Conservation (phyloP, 75 land plant genomes). For the Pinus taeda region DNA sequence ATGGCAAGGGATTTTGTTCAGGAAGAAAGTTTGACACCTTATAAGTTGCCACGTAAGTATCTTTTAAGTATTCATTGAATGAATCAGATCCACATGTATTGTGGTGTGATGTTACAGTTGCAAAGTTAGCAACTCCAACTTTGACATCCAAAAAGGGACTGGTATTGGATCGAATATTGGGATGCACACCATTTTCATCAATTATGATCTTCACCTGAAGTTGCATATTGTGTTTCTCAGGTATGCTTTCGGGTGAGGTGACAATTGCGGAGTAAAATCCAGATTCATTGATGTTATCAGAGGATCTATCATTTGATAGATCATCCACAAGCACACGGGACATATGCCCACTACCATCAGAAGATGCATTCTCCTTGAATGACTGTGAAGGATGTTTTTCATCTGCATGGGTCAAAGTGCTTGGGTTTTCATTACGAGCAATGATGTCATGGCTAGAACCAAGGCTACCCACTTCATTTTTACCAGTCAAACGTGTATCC, state of each 20-base stretch:
- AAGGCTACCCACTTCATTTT: not conserved
- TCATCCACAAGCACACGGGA: not conserved
- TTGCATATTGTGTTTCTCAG: not conserved
- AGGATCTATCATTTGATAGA: not conserved
- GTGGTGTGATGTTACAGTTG: not conserved
- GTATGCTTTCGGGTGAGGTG: not conserved
- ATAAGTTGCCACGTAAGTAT: not conserved
- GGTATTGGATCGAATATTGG: not conserved
- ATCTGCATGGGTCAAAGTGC: not conserved
- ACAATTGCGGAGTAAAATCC: not conserved
- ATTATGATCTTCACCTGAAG: not conserved
- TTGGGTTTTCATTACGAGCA: not conserved
- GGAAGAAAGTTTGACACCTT: not conserved
- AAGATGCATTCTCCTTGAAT: not conserved
- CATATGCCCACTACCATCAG: constrained; percentile 3
- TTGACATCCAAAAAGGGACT: not conserved
- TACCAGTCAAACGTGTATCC: not conserved
- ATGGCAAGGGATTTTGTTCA: not conserved
- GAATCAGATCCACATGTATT: constrained; percentile 3
- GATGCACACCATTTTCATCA: not conserved
- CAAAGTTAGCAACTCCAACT: not conserved
- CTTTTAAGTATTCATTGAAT: not conserved
- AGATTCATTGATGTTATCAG: not conserved
- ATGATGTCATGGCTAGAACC: not conserved
- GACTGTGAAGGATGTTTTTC: not conserved